phyloP scores from a whole-genome alignment of 2,329 filamentous ascomycete genomes.

The Epichloe sp. region DNA sequence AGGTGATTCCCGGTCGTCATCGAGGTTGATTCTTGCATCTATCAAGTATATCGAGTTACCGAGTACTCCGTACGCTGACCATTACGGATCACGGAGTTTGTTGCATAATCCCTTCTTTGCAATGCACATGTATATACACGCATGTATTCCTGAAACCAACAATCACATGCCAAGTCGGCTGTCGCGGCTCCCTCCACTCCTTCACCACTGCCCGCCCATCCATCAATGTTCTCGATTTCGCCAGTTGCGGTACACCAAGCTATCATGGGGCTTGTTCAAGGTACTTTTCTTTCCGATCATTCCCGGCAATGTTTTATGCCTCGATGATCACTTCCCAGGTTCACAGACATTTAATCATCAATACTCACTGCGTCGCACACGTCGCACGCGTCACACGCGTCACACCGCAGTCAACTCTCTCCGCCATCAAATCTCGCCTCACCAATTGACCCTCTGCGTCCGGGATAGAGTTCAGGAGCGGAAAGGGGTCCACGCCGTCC shows the following conservation, averaged over 20 bases:
- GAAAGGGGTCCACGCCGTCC: background rate
- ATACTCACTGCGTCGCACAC: background rate
- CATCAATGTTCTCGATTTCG: too few relatives aligned
- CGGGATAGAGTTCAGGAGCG: background rate
- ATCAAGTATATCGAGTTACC: background rate
- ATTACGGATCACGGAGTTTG: background rate
- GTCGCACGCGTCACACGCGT: background rate
- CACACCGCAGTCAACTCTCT: background rate
- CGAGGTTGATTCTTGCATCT: background rate
- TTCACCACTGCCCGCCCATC: too few relatives aligned
- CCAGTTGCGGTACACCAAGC: background rate
- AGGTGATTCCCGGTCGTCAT: background rate
- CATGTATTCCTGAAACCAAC: background rate
- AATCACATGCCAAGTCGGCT: constrained; percentile 3
- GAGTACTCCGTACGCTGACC: background rate
- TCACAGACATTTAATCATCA: background rate
- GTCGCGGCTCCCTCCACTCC: background rate
- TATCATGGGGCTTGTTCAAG: background rate
- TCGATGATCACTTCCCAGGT: background rate
- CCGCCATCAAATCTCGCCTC: constrained; percentile 1
- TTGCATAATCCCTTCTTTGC: background rate
- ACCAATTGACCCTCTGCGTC: background rate
- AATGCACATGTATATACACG: too few relatives aligned
- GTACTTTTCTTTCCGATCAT: constrained; percentile 1
- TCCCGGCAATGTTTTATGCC: constrained; percentile 1